Conservation (phyloP, 2,329 filamentous ascomycete genomes). For the Fusarium illudens region DNA sequence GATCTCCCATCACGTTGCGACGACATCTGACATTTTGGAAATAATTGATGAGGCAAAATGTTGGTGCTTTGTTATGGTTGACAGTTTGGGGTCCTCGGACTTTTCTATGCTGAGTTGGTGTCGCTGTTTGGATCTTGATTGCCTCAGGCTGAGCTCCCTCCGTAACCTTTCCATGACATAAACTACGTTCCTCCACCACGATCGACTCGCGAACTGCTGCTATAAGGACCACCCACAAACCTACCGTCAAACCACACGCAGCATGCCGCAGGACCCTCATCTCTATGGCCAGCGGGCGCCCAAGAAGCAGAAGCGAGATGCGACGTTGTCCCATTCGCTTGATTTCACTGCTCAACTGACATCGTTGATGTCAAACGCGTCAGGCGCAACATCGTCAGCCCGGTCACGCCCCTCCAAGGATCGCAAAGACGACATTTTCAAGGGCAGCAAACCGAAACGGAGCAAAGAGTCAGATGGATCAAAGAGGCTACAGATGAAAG, state of each 20-base stretch:
- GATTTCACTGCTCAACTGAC: slow-evolving; percentile 90
- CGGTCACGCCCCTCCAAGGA: slow-evolving; percentile 57
- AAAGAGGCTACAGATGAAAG: slow-evolving; percentile 60
- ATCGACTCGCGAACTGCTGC: background rate
- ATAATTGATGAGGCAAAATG: background rate
- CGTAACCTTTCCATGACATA: background rate
- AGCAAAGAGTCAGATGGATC: slow-evolving; percentile 47
- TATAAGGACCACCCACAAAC: background rate
- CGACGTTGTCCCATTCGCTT: slow-evolving; percentile 76
- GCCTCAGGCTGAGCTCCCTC: slow-evolving; percentile 36
- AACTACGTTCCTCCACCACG: background rate
- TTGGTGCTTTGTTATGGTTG: background rate
- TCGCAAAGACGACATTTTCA: slow-evolving; percentile 59
- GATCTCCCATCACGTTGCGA: slow-evolving; percentile 11
- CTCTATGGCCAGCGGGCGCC: slow-evolving; percentile 80
- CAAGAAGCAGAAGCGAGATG: slow-evolving; percentile 74
- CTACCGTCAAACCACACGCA: slow-evolving; percentile 4
- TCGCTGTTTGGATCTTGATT: slow-evolving; percentile 19
- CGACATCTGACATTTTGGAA: background rate
- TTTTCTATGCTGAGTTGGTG: background rate
- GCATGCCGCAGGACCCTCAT: slow-evolving; percentile 71
- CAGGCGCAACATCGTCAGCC: slow-evolving; percentile 53
- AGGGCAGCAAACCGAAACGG: slow-evolving; percentile 40
- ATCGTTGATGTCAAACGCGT: slow-evolving; percentile 73
- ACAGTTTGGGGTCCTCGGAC: background rate